Base-by-base conservation (phyloP, 2,329 filamentous ascomycete genomes). In the Fonsecaea multimorphosa region DNA sequence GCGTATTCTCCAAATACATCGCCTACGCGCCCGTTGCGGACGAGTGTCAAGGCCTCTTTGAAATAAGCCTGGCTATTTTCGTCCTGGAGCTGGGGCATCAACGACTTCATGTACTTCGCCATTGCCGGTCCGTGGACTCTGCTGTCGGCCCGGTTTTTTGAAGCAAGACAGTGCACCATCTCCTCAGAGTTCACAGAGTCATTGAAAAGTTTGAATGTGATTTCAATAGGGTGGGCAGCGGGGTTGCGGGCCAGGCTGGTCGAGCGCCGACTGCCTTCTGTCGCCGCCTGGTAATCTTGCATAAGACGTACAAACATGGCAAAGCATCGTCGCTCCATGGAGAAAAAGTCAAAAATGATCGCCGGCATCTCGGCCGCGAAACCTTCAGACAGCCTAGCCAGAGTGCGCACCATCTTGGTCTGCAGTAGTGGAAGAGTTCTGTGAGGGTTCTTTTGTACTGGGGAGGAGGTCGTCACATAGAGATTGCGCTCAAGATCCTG, bases 291-390 rank as follows among this genome's bases (percentile, higher is more conserved):
- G 44, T 32, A 24, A 32, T 7, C 14, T 9, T 51, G 14, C 12
- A 3, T 19, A 9, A 60, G 40, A 27, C 34, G 44, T 19, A 12
- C 38, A 27, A 51, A 60, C 16, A 27, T 11, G 7, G 16, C 16
- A 34, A 24, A 52, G 44, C 58, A 60, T 49, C 24, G 22, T 14
- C 57, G 40, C 32, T 59, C 57, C 57, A 52, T 59, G 7, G 57
- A 27, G 31, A 59, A 59, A 31, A 31, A 59, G 29, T 59, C 57
- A 49, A 59, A 59, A 40, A 59, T 59, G 14, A 59, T 29, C 11
- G 29, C 57, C 5, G 57, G 57, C 57, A 59, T 59, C 19, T 59
- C 57, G n/a, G 57, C 57, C 8, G 38, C 16, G 57, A 59, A 59
- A 3, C 38, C 44, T 3, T 59, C 24, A n/a, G 57, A 59, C 12